Evolutionary conservation across 805 yeast genomes (phyloP), one percentile per base, ranked within the genome.

Genomic region (Hanseniaspora occidentalis): DNA sequence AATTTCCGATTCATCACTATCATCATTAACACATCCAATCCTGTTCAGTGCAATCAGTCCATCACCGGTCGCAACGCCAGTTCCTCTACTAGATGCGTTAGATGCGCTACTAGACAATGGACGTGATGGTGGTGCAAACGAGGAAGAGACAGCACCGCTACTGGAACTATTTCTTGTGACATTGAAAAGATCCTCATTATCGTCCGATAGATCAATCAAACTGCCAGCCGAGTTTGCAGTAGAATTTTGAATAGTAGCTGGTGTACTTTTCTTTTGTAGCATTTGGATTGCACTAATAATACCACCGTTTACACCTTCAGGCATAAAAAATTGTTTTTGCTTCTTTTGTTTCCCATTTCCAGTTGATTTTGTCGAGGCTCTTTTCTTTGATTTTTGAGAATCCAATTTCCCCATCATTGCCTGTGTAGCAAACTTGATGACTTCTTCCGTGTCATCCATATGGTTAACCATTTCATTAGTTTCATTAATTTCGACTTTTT

Each of bases 221-320:
- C 26, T 4, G 31, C 31, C 36, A 31, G 5, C 14, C 11, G 4
- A 3, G 5, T 33, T 17, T 19, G 11, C 33, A 3, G 9, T 20
- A n/a, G n/a, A n/a, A 18, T 9, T 8, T 17, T 4, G 4, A 8
- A n/a, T 33, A 33, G 9, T 17, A 13, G 5, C 14, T 4, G 23
- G 14, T 4, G 23, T 3, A 3, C 14, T 31, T 33, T 17, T 31
- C 41, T 61, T 63, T 24, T 57, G 56, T 0, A 77, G 69, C 51
- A 79, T 48, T 4, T 56, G 55, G 2, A 73, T 65, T 1, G 76
- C 84, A 18, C 62, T 60, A 27, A 64, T 62, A 47, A 82, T 80
- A 0, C 85, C 88, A 0, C 78, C 70, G 31, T 68, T 71, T 4
- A 75, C 88, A 50, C 75, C 67, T 47, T 77, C 82, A 0, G 92